Conservation (phyloP, 2,329 filamentous ascomycete species). For the Byssothecium circinans region DNA sequence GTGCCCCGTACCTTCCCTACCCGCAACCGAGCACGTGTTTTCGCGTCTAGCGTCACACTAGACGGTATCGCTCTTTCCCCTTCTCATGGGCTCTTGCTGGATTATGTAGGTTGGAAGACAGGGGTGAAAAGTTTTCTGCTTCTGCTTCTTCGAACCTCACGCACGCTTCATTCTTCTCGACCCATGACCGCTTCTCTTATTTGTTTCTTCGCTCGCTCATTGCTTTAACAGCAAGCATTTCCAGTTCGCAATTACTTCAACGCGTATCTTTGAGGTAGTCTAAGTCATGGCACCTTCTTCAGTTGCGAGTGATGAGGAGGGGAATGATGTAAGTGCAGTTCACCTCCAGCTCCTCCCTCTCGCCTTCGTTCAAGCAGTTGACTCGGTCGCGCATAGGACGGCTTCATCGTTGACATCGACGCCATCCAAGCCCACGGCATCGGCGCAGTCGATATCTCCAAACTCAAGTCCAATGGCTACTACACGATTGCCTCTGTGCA, state of each 20-base stretch:
- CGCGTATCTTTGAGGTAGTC: too few species aligned
- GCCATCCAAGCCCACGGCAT: constrained; percentile 68
- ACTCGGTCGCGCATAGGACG: constrained; percentile 42
- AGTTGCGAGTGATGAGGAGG: constrained; percentile 55
- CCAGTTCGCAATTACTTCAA: too few species aligned
- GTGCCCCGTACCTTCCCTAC: background rate
- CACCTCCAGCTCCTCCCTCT: background rate
- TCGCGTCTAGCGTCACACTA: constrained; percentile 17
- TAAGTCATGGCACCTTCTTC: constrained; percentile 49
- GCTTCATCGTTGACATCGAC: constrained; percentile 67
- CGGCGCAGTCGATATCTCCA: constrained; percentile 65
- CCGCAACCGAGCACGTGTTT: constrained; percentile 14
- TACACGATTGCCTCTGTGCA: constrained; percentile 66
- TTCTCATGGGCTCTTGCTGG: background rate
- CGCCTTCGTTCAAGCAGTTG: background rate
- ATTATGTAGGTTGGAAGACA: background rate
- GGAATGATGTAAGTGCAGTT: constrained; percentile 49
- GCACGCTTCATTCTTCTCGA: too few species aligned
- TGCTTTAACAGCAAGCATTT: too few species aligned
- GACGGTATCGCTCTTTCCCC: constrained; percentile 12
- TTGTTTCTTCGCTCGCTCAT: background rate
- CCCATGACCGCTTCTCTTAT: background rate
- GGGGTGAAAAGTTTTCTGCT: too few species aligned
- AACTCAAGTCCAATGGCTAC: constrained; percentile 64
- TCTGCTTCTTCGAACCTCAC: background rate